A percentile compares a stretch with the other conserved stretches of the same genome.
Evolutionary conservation across 768 basidiomycete genomes (phyloP).

Genomic region (Lentinula raphanica): DNA sequence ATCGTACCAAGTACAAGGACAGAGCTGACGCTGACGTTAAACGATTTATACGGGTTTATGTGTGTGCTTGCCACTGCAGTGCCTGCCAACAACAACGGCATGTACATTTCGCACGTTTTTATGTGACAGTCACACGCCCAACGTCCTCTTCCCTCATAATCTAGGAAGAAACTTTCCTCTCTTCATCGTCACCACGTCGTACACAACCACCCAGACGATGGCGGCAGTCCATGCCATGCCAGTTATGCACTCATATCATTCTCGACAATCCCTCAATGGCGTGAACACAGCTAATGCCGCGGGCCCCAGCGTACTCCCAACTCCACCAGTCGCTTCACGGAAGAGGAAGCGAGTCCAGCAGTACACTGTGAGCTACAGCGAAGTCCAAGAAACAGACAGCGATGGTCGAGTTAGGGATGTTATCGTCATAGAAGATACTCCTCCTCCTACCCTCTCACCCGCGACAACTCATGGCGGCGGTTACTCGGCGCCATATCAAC

Average conservation of each 20-base stretch:
- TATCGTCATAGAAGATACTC: constrained; percentile 91
- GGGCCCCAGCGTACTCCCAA: constrained; percentile 63
- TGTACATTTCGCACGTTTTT: not conserved
- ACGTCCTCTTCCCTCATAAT: not conserved
- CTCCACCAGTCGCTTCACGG: constrained; percentile 67
- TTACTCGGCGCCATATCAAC: constrained; percentile 78
- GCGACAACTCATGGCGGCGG: constrained; percentile 66
- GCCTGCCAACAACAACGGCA: not conserved
- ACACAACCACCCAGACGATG: constrained; percentile 51
- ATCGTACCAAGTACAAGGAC: not conserved
- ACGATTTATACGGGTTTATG: too few relatives aligned
- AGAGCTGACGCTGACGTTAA: too few relatives aligned
- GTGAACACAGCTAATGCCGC: constrained; percentile 32
- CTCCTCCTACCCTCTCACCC: constrained; percentile 76
- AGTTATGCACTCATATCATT: constrained; percentile 49
- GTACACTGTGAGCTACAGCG: constrained; percentile 80
- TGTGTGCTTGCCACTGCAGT: too few relatives aligned
- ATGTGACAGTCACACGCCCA: not conserved
- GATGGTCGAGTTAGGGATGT: constrained; percentile 76
- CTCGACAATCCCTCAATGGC: constrained; percentile 53
- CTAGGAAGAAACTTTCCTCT: not conserved
- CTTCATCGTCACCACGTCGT: constrained; percentile 25
- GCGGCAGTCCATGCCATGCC: constrained; percentile 68
- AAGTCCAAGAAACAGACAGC: constrained; percentile 81
- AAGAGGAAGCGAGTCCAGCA: constrained; percentile 82